These are phyloP conservation scores for Tricholoma saponaceum DNA, from an alignment of 768 basidiomycete genomes.

Conservation along the genomic window DNA sequence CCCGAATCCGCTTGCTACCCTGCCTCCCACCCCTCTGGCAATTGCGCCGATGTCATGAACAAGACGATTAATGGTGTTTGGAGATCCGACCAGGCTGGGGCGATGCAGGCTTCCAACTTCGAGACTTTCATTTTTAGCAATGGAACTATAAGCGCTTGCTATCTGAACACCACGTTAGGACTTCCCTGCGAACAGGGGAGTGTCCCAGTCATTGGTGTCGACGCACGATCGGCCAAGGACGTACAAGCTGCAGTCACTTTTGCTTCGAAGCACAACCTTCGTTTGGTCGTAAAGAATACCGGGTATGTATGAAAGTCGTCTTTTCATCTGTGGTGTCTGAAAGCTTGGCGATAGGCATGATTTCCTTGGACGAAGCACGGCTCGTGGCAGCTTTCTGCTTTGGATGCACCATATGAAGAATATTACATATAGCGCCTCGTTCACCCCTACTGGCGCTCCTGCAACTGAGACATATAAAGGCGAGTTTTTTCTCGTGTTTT, in stretches of 20 bases:
- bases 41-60: constrained; percentile 30
- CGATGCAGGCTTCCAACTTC: constrained; percentile 29
- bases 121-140: constrained; percentile 31
- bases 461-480: constrained; percentile 11
- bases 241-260: constrained; percentile 39
- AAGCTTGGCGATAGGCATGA: no score
- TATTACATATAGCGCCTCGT: constrained; percentile 24
- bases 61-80: constrained; percentile 31
- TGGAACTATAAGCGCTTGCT: constrained; percentile 49
- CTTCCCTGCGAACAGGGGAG: constrained; percentile 40
- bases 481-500: no score
- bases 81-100: constrained; percentile 37
- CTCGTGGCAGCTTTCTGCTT: no score
- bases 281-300: constrained; percentile 34
- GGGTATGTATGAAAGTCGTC: no score
- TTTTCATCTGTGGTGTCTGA: no score
- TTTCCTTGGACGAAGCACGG: constrained; percentile 40
- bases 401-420: constrained; percentile 37
- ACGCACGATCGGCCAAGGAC: constrained; percentile 33
- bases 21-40: constrained; percentile 29
- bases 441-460: constrained; percentile 29
- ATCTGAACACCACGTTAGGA: constrained; percentile 38
- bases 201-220: constrained; percentile 36
- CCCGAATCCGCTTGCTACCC: no score
- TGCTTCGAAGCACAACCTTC: constrained; percentile 29